phyloP scores from a whole-genome alignment of 495 filamentous ascomycete genomes.

The Neurospora sp. region DNA sequence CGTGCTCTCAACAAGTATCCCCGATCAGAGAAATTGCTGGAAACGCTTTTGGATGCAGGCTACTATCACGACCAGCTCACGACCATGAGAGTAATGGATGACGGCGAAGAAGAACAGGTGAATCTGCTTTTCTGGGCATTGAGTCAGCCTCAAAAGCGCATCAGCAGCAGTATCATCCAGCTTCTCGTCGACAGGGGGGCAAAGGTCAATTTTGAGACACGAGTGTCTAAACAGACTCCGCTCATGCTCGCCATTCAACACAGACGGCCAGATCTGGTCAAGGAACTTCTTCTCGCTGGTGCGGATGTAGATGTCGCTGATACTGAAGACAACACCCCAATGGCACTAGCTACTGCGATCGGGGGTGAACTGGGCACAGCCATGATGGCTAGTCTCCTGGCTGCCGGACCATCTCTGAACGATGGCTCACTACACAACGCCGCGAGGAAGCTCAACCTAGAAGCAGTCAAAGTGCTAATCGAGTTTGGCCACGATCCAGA shows the following conservation, averaged over 20 bases:
- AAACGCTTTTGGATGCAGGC: conserved; percentile 32
- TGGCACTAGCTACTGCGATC: conserved; percentile 37
- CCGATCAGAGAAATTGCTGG: conserved; percentile 29
- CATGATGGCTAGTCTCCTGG: conserved; percentile 36
- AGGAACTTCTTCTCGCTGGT: conserved; percentile 29
- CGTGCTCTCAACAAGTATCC: conserved; percentile 34
- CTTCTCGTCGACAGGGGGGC: conserved; percentile 31
- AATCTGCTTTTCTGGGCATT: conserved; percentile 37
- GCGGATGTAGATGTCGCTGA: conserved; percentile 37
- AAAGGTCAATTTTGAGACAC: conserved; percentile 37
- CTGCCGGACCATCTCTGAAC: conserved; percentile 34
- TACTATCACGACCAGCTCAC: conserved; percentile 37
- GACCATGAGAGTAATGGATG: conserved; percentile 20
- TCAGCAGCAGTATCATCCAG: conserved; percentile 34
- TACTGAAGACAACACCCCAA: conserved; percentile 31
- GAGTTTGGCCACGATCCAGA: conserved; percentile 36
- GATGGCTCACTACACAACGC: conserved; percentile 42
- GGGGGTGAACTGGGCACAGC: conserved; percentile 34
- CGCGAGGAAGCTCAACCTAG: conserved; percentile 33
- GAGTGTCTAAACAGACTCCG: conserved; percentile 32
- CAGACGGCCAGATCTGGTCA: conserved; percentile 33
- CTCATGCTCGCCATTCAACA: conserved; percentile 37
- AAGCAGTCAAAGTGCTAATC: conserved; percentile 32
- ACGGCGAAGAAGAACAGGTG: conserved; percentile 32
- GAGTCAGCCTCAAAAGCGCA: conserved; percentile 37